Evolutionary conservation across 108 stramenopile genomes (phyloP).

Genomic region (Nitzschia palea): DNA sequence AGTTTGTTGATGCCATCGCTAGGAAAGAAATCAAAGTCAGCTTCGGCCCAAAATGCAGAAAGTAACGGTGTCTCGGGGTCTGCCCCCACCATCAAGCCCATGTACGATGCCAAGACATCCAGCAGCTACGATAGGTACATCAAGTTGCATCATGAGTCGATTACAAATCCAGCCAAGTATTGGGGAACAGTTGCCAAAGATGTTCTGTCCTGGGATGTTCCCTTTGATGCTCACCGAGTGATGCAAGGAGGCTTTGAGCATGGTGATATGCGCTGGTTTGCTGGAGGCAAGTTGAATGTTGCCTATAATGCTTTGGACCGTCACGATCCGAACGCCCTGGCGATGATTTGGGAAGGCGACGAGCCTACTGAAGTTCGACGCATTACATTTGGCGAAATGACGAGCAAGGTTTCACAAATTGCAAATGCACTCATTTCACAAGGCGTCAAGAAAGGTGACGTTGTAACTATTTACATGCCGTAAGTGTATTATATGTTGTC

Average conservation of each 20-base stretch:
- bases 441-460: slow-evolving; percentile 90
- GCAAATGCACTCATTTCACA: slow-evolving; percentile 89
- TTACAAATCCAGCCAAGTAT: slow-evolving; percentile 55
- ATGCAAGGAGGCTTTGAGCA: slow-evolving; percentile 55
- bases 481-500: slow-evolving; percentile 4
- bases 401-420: slow-evolving; percentile 75
- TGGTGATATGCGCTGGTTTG: slow-evolving; percentile 79
- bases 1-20: neutral
- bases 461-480: slow-evolving; percentile 99
- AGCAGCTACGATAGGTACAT: slow-evolving; percentile 20
- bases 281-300: slow-evolving; percentile 83
- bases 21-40: neutral
- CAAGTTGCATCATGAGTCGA: slow-evolving; percentile 16
- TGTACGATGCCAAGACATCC: slow-evolving; percentile 19
- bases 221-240: slow-evolving; percentile 40
- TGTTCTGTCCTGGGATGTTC: slow-evolving; percentile 63
- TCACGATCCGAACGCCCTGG: slow-evolving; percentile 71
- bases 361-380: slow-evolving; percentile 65
- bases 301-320: slow-evolving; percentile 89
- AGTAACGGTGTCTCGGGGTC: neutral
- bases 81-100: neutral
- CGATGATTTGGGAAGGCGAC: slow-evolving; percentile 79
- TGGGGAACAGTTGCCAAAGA: slow-evolving; percentile 68
- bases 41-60: neutral
- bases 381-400: slow-evolving; percentile 78